phyloP scores from a whole-genome alignment of 139 green algal species.

The Closterium sp. region DNA sequence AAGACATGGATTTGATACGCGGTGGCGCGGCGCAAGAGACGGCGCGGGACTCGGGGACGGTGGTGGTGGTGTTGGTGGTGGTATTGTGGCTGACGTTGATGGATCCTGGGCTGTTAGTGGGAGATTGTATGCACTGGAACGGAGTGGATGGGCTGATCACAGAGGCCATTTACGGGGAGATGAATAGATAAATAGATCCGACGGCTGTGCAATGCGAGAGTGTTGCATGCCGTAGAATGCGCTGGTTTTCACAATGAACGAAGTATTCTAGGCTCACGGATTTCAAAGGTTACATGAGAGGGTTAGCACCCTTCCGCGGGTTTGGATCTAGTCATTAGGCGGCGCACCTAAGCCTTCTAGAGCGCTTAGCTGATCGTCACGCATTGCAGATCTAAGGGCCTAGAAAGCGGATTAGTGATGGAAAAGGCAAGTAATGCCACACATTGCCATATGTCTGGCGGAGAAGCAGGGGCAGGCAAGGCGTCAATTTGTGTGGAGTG shows the following conservation, averaged over 20 bases:
- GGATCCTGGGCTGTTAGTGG: neutral
- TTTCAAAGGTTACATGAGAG: neutral
- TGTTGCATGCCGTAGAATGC: neutral
- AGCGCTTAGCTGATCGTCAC: neutral
- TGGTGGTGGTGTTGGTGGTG: constrained; percentile 45
- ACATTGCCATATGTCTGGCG: neutral
- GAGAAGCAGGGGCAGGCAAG: neutral
- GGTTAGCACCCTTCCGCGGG: neutral
- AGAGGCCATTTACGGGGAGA: neutral
- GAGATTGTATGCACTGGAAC: neutral
- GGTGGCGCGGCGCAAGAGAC: constrained; percentile 7
- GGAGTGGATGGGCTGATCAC: neutral
- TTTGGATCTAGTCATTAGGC: neutral
- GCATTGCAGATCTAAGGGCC: neutral
- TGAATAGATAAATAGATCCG: neutral
- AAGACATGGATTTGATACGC: neutral
- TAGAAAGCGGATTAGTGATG: neutral
- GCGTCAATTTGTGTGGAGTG: neutral
- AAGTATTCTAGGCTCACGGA: neutral
- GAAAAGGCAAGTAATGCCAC: neutral
- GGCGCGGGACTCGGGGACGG: constrained; percentile 38
- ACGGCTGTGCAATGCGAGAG: neutral
- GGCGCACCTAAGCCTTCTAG: neutral
- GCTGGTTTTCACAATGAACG: neutral
- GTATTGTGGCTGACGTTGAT: constrained; percentile 10